Conservation (phyloP, 2,329 filamentous ascomycete species). For the Pseudogymnoascus sp. region DNA sequence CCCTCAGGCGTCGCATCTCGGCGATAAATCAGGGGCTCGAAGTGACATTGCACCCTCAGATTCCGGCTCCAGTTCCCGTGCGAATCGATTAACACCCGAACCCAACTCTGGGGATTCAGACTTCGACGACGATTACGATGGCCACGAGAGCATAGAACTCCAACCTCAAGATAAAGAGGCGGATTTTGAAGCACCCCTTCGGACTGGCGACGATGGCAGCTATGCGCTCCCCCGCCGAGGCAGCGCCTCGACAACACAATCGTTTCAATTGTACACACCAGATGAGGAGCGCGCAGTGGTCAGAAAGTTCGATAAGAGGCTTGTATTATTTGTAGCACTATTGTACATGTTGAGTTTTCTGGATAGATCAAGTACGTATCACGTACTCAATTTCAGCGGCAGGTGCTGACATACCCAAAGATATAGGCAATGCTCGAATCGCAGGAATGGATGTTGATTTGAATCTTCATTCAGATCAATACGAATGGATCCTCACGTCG, state of each 20-base stretch:
- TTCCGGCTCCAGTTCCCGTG: conserved; percentile 17
- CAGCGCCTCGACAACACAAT: conserved; percentile 32
- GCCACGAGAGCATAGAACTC: conserved; percentile 6
- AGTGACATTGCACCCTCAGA: not conserved
- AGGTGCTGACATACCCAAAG: conserved; percentile 31
- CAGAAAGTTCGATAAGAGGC: conserved; percentile 66
- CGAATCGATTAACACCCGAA: conserved; percentile 24
- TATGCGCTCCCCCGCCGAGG: conserved; percentile 19
- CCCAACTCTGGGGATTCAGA: conserved; percentile 26
- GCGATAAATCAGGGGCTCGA: not conserved
- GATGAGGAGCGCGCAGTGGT: conserved; percentile 70
- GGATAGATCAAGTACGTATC: conserved; percentile 68
- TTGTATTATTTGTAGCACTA: conserved; percentile 75
- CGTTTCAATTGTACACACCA: conserved; percentile 48
- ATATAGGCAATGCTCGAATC: conserved; percentile 58
- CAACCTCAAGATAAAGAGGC: conserved; percentile 1
- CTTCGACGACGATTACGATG: conserved; percentile 15
- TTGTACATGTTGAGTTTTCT: conserved; percentile 82
- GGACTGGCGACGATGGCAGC: not conserved
- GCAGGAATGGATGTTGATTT: conserved; percentile 59
- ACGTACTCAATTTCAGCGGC: not conserved
- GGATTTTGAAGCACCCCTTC: not conserved
- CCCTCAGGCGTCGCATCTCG: not conserved
- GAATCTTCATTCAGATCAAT: conserved; percentile 44
- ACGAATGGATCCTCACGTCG: conserved; percentile 54